Evolutionary conservation across 2,329 filamentous ascomycete species (phyloP).

Genomic region (Alternaria dauci): DNA sequence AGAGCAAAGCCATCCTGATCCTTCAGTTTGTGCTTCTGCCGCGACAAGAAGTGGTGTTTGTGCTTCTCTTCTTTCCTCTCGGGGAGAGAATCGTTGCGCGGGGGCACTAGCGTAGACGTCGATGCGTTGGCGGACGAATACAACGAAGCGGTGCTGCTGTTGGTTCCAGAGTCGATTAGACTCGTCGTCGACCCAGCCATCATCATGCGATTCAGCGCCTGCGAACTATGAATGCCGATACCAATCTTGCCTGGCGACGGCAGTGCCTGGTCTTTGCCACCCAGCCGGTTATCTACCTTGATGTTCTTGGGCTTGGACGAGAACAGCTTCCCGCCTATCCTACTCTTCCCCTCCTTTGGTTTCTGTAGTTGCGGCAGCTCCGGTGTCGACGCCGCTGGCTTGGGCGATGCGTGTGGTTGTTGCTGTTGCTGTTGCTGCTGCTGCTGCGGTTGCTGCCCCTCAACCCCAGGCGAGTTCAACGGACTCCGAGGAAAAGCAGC

Average conservation of each 20-base stretch:
- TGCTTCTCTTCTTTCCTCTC: slow-evolving; percentile 75
- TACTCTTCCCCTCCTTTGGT: slow-evolving; percentile 72
- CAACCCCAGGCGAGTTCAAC: slow-evolving; percentile 53
- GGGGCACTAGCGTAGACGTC: slow-evolving; percentile 75
- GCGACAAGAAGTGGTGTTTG: slow-evolving; percentile 80
- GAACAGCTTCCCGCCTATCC: slow-evolving; percentile 75
- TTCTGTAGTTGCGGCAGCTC: slow-evolving; percentile 66
- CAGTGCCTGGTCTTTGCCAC: slow-evolving; percentile 68
- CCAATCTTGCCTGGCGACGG: slow-evolving; percentile 73
- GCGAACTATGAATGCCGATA: slow-evolving; percentile 69
- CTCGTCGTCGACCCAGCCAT: slow-evolving; percentile 75
- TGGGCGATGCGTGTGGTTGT: slow-evolving; percentile 44
- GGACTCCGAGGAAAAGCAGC: slow-evolving; percentile 74
- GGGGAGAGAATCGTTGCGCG: slow-evolving; percentile 50
- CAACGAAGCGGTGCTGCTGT: slow-evolving; percentile 67
- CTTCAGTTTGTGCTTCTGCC: slow-evolving; percentile 79
- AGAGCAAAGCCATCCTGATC: slow-evolving; percentile 74
- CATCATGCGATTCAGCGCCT: slow-evolving; percentile 68
- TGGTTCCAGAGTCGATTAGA: slow-evolving; percentile 66
- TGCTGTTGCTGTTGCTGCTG: slow-evolving; percentile 20
- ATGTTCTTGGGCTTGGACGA: slow-evolving; percentile 77
- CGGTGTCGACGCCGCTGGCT: slow-evolving; percentile 35
- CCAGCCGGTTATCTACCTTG: slow-evolving; percentile 69
- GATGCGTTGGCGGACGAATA: slow-evolving; percentile 81
- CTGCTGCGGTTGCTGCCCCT: slow-evolving; percentile 32